Percentiles rank a stretch among this genome's conserved stretches.
Conservation (phyloP, 139 green algal genomes). For the Auxenochlorella protothecoides region DNA sequence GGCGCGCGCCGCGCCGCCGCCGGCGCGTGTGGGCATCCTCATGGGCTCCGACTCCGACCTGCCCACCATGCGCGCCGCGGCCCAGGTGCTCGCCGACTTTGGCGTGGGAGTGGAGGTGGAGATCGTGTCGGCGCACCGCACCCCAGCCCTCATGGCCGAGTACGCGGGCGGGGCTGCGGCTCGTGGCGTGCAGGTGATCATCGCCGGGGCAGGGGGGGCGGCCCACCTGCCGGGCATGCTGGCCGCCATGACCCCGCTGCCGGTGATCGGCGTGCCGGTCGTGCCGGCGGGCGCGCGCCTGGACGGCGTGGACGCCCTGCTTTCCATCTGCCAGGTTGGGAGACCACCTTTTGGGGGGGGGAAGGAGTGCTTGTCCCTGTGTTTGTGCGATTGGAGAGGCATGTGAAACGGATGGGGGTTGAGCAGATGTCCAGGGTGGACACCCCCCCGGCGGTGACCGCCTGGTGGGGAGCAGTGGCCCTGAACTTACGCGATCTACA, state of each 20-base stretch:
- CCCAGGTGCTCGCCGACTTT: slow-evolving; percentile 63
- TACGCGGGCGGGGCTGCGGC: slow-evolving; percentile 68
- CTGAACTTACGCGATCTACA: neutral
- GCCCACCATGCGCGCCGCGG: slow-evolving; percentile 80
- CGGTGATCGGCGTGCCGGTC: slow-evolving; percentile 92
- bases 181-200: slow-evolving; percentile 73
- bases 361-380: too few relatives aligned
- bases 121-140: slow-evolving; percentile 92
- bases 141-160: slow-evolving; percentile 86
- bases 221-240: slow-evolving; percentile 97
- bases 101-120: slow-evolving; percentile 70
- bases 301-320: slow-evolving; percentile 90
- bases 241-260: slow-evolving; percentile 88
- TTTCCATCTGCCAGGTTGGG: slow-evolving; percentile 76
- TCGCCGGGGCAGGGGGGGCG: slow-evolving; percentile 88
- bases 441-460: too few relatives aligned
- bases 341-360: too few relatives aligned
- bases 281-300: slow-evolving; percentile 68
- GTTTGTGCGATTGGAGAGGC: too few relatives aligned
- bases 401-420: too few relatives aligned
- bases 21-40: slow-evolving; percentile 80
- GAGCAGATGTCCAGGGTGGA: too few relatives aligned
- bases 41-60: slow-evolving; percentile 97
- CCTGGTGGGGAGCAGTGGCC: too few relatives aligned
- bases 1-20: neutral